These are phyloP conservation scores for Metschnikowia santaceciliae DNA, from an alignment of 805 yeast species.

Conservation along the genomic window DNA sequence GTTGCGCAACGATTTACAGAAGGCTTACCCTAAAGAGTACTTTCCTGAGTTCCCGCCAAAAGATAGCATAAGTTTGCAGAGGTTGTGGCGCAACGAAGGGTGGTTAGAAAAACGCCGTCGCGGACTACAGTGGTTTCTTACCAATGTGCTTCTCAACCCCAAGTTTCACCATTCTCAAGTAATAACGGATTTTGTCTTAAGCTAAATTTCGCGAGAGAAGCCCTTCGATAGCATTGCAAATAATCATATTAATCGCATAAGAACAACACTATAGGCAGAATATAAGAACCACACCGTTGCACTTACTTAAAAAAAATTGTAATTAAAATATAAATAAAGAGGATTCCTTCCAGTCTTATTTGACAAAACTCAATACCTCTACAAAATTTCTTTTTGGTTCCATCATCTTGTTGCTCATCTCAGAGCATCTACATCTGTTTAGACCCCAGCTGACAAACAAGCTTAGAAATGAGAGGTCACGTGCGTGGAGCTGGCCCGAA, in stretches of 20 bases:
- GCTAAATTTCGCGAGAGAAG: not conserved
- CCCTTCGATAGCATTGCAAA: not conserved
- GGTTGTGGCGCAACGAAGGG: constrained; percentile 34
- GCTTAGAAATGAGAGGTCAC: not conserved
- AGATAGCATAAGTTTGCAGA: constrained; percentile 36
- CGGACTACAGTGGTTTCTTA: constrained; percentile 59
- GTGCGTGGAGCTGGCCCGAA: not conserved
- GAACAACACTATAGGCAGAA: too few species aligned
- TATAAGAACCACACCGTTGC: too few species aligned
- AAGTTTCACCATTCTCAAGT: constrained; percentile 33
- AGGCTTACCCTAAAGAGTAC: constrained; percentile 34
- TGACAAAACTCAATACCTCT: not conserved
- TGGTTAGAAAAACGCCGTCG: constrained; percentile 55
- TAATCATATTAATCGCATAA: not conserved
- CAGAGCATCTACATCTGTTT: not conserved
- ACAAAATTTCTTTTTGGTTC: too few species aligned
- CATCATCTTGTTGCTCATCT: not conserved
- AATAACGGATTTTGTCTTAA: constrained; percentile 38
- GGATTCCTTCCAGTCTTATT: not conserved
- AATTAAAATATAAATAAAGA: too few species aligned
- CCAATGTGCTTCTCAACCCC: constrained; percentile 51
- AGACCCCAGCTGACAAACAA: not conserved
- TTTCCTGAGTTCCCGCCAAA: constrained; percentile 53
- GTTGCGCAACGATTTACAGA: constrained; percentile 39
- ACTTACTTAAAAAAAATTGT: too few species aligned